phyloP scores from a whole-genome alignment of 345 rosid species.

The Salix dunnii region DNA sequence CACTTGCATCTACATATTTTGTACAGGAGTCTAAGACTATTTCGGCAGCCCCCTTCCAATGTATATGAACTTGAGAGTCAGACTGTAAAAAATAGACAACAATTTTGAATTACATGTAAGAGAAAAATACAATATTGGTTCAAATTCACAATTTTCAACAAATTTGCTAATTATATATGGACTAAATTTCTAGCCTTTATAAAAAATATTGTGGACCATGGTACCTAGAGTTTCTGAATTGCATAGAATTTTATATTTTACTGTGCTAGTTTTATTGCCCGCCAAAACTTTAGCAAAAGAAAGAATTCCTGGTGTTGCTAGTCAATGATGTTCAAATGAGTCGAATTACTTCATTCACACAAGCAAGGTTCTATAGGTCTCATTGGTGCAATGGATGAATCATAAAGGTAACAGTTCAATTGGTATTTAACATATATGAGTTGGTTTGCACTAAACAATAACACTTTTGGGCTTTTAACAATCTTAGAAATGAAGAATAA shows the following conservation, averaged over 20 bases:
- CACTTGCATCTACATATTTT: slow-evolving; percentile 56
- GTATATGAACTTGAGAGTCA: slow-evolving; percentile 72
- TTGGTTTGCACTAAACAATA: neutral
- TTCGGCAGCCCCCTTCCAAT: slow-evolving; percentile 99
- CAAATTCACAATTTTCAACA: neutral
- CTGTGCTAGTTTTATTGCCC: neutral
- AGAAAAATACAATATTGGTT: neutral
- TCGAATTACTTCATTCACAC: neutral
- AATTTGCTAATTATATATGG: neutral
- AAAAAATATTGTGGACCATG: neutral
- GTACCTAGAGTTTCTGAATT: neutral
- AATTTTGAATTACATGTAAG: neutral
- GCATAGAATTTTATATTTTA: neutral
- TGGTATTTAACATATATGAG: neutral
- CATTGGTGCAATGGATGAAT: neutral
- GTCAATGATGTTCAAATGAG: neutral
- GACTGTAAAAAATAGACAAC: slow-evolving; percentile 38
- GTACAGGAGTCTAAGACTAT: slow-evolving; percentile 78
- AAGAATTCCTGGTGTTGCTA: neutral
- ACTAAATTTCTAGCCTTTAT: neutral
- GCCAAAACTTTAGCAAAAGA: neutral
- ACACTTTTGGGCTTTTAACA: neutral
- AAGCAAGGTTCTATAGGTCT: neutral
- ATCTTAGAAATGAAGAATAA: neutral
- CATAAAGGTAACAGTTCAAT: neutral